Evolutionary conservation across 202 grass and related monocot genomes (phyloP).

Genomic region (Zoysia matrella): DNA sequence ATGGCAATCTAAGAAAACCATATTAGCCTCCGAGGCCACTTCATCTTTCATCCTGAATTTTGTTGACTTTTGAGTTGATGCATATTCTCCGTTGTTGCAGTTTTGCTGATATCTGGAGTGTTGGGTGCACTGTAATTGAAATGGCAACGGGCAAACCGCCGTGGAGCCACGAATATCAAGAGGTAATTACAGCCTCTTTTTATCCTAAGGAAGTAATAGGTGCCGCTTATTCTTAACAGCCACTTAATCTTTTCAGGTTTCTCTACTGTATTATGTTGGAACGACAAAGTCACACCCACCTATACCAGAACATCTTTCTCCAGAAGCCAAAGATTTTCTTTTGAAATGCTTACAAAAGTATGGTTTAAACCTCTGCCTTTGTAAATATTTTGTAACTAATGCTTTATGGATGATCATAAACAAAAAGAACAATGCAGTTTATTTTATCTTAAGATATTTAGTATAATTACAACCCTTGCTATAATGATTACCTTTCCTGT

Average conservation of each 20-base stretch:
- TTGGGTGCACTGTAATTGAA: constrained; percentile 33
- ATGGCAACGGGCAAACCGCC: constrained; percentile 95
- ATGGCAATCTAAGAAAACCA: background rate
- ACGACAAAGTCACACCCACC: constrained; percentile 95
- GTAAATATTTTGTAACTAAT: constrained; percentile 7
- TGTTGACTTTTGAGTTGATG: constrained; percentile 25
- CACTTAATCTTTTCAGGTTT: constrained; percentile 60
- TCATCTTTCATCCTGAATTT: background rate
- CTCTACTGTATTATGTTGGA: constrained; percentile 91
- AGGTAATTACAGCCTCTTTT: constrained; percentile 51
- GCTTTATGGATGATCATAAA: constrained; percentile 1
- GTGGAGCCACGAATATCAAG: constrained; percentile 89
- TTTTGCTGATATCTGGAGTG: constrained; percentile 95
- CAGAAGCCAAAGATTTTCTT: constrained; percentile 58
- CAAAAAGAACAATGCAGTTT: background rate
- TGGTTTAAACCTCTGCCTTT: constrained; percentile 20
- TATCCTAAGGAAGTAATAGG: background rate
- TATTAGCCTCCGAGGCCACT: background rate
- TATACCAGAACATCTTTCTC: constrained; percentile 83
- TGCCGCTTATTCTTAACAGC: constrained; percentile 27
- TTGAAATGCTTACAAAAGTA: constrained; percentile 97
- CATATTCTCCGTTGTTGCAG: constrained; percentile 49
- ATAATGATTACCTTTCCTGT: background rate
- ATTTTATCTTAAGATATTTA: constrained; percentile 20
- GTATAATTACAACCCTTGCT: constrained; percentile 11